Evolutionary conservation across 2,329 filamentous ascomycete genomes (phyloP).

Genomic region (Claviceps sp.): DNA sequence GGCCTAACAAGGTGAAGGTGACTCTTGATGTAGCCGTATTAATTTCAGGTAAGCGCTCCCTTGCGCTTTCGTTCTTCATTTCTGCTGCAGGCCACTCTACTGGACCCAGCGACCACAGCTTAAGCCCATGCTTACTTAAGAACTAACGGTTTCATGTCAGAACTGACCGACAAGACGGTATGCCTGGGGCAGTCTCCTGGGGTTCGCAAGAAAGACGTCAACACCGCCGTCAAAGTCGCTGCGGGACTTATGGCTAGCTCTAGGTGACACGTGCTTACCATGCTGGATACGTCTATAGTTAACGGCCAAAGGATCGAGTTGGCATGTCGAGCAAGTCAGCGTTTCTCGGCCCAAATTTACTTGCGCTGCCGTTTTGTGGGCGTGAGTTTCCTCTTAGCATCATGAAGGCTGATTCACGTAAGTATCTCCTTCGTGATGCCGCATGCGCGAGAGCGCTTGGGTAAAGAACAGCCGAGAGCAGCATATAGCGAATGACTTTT

Average conservation of each 20-base stretch:
- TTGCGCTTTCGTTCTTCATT: not conserved
- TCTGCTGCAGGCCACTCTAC: no score
- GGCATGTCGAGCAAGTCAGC: not conserved
- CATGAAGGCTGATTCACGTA: no score
- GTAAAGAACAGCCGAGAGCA: no score
- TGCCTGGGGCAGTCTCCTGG: constrained; percentile 27
- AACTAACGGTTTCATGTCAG: constrained; percentile 11
- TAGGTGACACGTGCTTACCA: not conserved
- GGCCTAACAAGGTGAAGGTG: constrained; percentile 18
- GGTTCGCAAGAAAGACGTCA: constrained; percentile 24
- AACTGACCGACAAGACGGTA: constrained; percentile 21
- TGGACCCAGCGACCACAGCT: no score
- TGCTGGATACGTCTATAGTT: not conserved
- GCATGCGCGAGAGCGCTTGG: no score
- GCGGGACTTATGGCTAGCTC: constrained; percentile 7
- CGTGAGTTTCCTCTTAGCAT: no score
- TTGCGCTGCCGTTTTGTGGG: no score
- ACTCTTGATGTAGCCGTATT: constrained; percentile 22
- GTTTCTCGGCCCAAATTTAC: no score
- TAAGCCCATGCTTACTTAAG: not conserved
- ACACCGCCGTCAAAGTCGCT: constrained; percentile 18
- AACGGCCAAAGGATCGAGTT: not conserved
- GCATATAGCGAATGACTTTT: no score
- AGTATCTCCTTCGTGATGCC: no score
- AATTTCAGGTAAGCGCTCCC: constrained; percentile 17